These are phyloP conservation scores for Ammopiptanthus mongolicus DNA, from an alignment of 306 rosid species.

Conservation along the genomic window DNA sequence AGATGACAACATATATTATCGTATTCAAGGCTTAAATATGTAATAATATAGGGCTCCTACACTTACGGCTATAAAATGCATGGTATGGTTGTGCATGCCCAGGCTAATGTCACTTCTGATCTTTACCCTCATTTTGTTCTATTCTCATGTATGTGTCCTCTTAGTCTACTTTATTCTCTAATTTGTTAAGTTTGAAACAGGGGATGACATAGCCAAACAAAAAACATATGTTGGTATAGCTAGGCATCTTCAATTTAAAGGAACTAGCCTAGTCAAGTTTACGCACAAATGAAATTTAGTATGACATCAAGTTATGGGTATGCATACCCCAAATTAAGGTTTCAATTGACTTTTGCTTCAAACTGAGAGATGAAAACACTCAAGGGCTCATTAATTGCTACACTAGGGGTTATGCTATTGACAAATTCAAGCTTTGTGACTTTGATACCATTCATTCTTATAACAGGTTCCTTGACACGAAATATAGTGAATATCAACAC, in stretches of 20 bases:
- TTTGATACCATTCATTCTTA: conserved; percentile 39
- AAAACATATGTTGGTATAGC: neutral
- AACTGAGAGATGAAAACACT: neutral
- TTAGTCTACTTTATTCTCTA: too few species aligned
- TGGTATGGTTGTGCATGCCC: too few species aligned
- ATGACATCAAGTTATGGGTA: neutral
- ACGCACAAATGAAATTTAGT: neutral
- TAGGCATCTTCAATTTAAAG: neutral
- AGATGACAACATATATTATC: too few species aligned
- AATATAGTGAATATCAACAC: conserved; percentile 47
- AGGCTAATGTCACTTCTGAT: too few species aligned
- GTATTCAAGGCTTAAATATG: too few species aligned
- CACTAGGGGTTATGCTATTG: conserved; percentile 24
- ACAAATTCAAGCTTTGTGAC: conserved; percentile 32
- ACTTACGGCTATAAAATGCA: too few species aligned
- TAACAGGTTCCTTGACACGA: conserved; percentile 43
- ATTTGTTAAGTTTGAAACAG: too few species aligned
- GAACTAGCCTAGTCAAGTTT: neutral
- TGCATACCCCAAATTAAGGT: neutral
- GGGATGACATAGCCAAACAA: too few species aligned
- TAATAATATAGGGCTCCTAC: too few species aligned
- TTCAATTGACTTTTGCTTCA: neutral
- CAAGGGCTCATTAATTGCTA: neutral
- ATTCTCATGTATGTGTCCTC: too few species aligned
- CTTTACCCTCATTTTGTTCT: too few species aligned